A percentile compares a stretch with the other conserved stretches of the same genome.
Evolutionary conservation across 257 asterid genomes (phyloP).

Genomic region (Fraxinus pennsylvanica): DNA sequence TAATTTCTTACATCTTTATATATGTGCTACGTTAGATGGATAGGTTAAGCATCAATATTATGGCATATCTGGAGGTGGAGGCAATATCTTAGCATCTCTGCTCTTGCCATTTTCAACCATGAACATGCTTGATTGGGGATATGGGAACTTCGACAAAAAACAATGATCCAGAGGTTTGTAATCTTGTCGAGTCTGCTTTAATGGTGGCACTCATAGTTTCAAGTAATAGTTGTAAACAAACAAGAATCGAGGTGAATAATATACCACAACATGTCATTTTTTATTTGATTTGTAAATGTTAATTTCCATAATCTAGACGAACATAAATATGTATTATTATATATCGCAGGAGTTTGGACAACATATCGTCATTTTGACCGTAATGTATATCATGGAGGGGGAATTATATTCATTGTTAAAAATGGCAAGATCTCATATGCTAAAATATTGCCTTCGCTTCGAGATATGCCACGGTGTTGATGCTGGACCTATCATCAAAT

Average conservation of each 20-base stretch:
- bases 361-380: constrained; percentile 45
- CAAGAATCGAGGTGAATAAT: too few relatives aligned
- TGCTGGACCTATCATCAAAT: not conserved
- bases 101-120: constrained; percentile 24
- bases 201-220: too few relatives aligned
- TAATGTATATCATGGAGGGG: constrained; percentile 44
- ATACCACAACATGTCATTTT: too few relatives aligned
- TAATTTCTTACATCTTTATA: not conserved
- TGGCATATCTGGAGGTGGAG: constrained; percentile 53
- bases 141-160: constrained; percentile 28
- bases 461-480: constrained; percentile 44
- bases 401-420: constrained; percentile 35
- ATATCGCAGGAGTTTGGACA: constrained; percentile 45
- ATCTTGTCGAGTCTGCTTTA: too few relatives aligned
- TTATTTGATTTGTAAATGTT: too few relatives aligned
- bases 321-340: constrained; percentile 6
- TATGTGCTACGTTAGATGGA: not conserved
- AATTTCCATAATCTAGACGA: too few relatives aligned
- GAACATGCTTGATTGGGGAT: constrained; percentile 26
- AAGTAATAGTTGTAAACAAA: too few relatives aligned
- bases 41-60: constrained; percentile 25
- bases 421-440: constrained; percentile 31
- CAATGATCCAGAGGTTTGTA: too few relatives aligned
- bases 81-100: constrained; percentile 30
- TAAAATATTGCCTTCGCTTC: constrained; percentile 43